Evolutionary conservation across 306 rosid genomes (phyloP).

Genomic region (Prosopis cineraria): DNA sequence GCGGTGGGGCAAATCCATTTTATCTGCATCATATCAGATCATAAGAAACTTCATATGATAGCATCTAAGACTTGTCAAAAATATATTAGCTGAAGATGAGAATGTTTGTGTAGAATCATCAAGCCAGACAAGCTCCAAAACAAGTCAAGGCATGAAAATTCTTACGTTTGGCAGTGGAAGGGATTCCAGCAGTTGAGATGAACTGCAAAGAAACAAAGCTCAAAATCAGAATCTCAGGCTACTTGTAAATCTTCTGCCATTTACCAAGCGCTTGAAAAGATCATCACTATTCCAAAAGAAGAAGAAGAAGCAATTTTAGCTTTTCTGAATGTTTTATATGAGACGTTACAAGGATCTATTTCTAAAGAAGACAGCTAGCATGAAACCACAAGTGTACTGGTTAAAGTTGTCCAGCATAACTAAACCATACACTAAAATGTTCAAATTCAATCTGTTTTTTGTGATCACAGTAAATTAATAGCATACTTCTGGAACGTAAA

Average conservation of each 20-base stretch:
- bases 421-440: conserved; percentile 32
- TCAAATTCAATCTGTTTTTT: conserved; percentile 23
- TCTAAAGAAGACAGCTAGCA: conserved; percentile 20
- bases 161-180: conserved; percentile 92
- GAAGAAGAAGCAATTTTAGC: neutral
- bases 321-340: neutral
- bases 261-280: neutral
- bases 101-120: conserved; percentile 5
- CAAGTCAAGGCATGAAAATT: conserved; percentile 23
- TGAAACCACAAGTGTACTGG: conserved; percentile 12
- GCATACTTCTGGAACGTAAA: conserved; percentile 21
- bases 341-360: neutral
- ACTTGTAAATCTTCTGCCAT: conserved; percentile 6
- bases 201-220: conserved; percentile 61
- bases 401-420: conserved; percentile 17
- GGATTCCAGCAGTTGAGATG: conserved; percentile 90
- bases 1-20: conserved; percentile 99
- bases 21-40: conserved; percentile 59
- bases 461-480: conserved; percentile 15
- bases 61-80: conserved; percentile 5
- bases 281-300: neutral
- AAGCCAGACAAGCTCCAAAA: conserved; percentile 32
- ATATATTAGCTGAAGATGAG: conserved; percentile 14
- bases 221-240: conserved; percentile 39
- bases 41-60: conserved; percentile 26